Evolutionary conservation across 768 basidiomycete genomes (phyloP).

Genomic region (Lactarius hengduanensis): DNA sequence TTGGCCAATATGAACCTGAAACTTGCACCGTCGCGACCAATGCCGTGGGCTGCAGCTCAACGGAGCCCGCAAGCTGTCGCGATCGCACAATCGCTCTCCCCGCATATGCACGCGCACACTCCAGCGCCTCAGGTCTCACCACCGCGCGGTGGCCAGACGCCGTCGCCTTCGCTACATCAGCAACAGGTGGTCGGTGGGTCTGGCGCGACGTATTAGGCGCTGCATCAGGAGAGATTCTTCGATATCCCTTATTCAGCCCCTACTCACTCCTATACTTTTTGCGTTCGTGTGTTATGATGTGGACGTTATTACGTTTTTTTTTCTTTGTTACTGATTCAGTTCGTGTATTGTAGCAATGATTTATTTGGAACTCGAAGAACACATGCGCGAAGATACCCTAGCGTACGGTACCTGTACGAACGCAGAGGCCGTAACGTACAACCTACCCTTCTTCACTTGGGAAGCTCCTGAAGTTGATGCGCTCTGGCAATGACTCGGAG

Average conservation of each 20-base stretch:
- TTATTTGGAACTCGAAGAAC: constrained; percentile 26
- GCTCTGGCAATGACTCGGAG: neutral
- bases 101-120: constrained; percentile 35
- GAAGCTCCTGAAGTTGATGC: neutral
- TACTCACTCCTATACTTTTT: constrained; percentile 22
- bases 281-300: constrained; percentile 21
- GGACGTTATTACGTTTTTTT: constrained; percentile 16
- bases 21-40: constrained; percentile 39
- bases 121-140: constrained; percentile 36
- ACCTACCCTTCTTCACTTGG: neutral
- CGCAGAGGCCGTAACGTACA: neutral
- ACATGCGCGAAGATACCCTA: constrained; percentile 2
- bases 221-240: neutral
- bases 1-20: constrained; percentile 48
- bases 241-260: constrained; percentile 17
- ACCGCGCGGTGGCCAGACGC: constrained; percentile 34
- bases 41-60: constrained; percentile 40
- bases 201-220: constrained; percentile 23
- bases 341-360: constrained; percentile 28
- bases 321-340: constrained; percentile 24
- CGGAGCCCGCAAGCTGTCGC: constrained; percentile 31
- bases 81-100: constrained; percentile 34
- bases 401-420: constrained; percentile 4
- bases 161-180: constrained; percentile 38
- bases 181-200: constrained; percentile 36